Evolutionary conservation across 2,329 filamentous ascomycete genomes (phyloP).

Genomic region (Fusarium beomiforme): DNA sequence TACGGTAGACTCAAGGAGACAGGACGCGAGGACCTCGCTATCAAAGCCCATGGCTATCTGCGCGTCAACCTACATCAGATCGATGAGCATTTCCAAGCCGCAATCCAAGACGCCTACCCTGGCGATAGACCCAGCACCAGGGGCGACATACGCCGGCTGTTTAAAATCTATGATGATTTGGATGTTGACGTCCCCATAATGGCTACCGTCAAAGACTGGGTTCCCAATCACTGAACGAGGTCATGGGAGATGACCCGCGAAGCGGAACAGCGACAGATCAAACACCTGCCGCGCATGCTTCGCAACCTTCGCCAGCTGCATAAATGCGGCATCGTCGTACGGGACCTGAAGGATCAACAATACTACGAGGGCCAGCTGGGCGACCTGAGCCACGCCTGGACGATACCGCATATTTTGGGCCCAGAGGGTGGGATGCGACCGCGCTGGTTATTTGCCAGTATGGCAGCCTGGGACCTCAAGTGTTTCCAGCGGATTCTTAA

Average conservation of each 20-base stretch:
- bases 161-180: background rate
- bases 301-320: conserved; percentile 2
- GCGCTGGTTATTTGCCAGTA: conserved; percentile 4
- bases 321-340: conserved; percentile 9
- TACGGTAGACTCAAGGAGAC: conserved; percentile 26
- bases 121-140: too few species aligned
- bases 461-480: conserved; percentile 22
- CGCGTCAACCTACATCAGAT: background rate
- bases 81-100: background rate
- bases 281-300: conserved; percentile 3
- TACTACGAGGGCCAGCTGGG: conserved; percentile 1
- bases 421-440: background rate
- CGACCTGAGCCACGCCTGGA: conserved; percentile 17
- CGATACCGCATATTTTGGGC: conserved; percentile 2
- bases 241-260: too few species aligned
- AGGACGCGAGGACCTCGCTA: background rate
- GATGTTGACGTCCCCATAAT: background rate
- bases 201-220: conserved; percentile 28
- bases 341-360: conserved; percentile 4
- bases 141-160: too few species aligned
- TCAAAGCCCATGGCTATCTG: conserved; percentile 10
- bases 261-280: background rate
- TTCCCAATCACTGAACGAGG: background rate
- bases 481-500: conserved; percentile 3
- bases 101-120: background rate